These are phyloP conservation scores for Withania somnifera DNA, from an alignment of 305 asterid genomes.

Conservation along the genomic window DNA sequence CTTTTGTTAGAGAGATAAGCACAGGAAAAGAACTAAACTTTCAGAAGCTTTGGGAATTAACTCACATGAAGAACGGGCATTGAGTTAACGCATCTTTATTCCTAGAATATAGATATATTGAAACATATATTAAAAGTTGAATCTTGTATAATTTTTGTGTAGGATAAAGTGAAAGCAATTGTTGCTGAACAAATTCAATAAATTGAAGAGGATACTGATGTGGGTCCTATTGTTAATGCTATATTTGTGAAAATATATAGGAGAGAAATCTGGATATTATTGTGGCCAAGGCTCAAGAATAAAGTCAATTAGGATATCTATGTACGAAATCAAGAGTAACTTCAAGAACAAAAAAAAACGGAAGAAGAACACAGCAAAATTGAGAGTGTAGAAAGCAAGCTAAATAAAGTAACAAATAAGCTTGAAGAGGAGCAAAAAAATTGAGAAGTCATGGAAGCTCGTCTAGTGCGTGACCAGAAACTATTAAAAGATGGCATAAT, in stretches of 20 bases:
- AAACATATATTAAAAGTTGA: neutral
- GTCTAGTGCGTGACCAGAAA: neutral
- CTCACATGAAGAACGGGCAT: neutral
- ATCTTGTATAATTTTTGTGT: neutral
- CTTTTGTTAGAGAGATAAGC: neutral
- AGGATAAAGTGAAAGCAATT: neutral
- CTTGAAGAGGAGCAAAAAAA: neutral
- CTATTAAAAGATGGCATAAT: neutral
- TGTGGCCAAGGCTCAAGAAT: neutral
- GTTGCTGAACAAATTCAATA: neutral
- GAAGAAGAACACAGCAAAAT: neutral
- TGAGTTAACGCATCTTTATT: neutral
- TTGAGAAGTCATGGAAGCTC: neutral
- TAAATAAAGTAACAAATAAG: neutral
- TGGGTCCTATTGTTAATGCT: neutral
- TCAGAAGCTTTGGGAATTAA: neutral
- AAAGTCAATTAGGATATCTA: neutral
- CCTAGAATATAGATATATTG: neutral
- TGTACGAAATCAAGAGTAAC: neutral
- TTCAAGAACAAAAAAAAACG: neutral
- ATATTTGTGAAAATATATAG: neutral
- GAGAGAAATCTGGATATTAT: neutral
- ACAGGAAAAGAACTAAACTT: neutral
- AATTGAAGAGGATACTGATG: neutral
- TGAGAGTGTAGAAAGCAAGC: neutral